Conservation (phyloP, 768 basidiomycete species). For the Amanita polypyramis region DNA sequence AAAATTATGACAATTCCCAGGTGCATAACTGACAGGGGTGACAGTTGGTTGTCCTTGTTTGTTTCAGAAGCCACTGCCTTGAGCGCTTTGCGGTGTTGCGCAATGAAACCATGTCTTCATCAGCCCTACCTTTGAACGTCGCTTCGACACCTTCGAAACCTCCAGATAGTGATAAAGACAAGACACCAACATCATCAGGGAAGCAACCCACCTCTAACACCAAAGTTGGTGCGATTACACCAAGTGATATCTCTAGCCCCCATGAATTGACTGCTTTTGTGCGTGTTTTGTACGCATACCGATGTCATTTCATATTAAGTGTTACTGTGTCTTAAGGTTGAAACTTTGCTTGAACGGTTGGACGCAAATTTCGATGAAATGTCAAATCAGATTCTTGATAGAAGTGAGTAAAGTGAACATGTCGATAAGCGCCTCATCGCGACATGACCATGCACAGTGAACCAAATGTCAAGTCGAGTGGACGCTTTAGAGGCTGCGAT, state of each 20-base stretch:
- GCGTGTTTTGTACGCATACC: slow-evolving; percentile 21
- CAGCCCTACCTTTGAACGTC: slow-evolving; percentile 61
- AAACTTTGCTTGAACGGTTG: slow-evolving; percentile 79
- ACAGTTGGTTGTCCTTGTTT: slow-evolving; percentile 12
- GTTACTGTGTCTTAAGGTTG: slow-evolving; percentile 45
- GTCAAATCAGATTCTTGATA: slow-evolving; percentile 80
- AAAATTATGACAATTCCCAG: background rate
- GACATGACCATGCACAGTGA: slow-evolving; percentile 45
- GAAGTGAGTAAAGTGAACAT: slow-evolving; percentile 41
- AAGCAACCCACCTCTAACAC: slow-evolving; percentile 24
- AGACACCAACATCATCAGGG: slow-evolving; percentile 36
- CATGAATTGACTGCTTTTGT: slow-evolving; percentile 94
- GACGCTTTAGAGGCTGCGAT: slow-evolving; percentile 85
- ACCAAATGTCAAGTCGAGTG: slow-evolving; percentile 85
- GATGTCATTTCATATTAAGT: slow-evolving; percentile 4
- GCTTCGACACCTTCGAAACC: slow-evolving; percentile 44
- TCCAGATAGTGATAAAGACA: slow-evolving; percentile 33
- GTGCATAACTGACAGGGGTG: background rate
- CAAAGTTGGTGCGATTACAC: slow-evolving; percentile 29
- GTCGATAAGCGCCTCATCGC: slow-evolving; percentile 3
- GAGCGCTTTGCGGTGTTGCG: background rate
- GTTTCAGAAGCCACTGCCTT: slow-evolving; percentile 6
- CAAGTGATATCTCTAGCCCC: slow-evolving; percentile 76
- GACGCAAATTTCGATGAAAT: slow-evolving; percentile 88
- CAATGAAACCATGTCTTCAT: slow-evolving; percentile 26